Conservation (phyloP, 352 stramenopile genomes). For the Globisporangium paddicum region DNA sequence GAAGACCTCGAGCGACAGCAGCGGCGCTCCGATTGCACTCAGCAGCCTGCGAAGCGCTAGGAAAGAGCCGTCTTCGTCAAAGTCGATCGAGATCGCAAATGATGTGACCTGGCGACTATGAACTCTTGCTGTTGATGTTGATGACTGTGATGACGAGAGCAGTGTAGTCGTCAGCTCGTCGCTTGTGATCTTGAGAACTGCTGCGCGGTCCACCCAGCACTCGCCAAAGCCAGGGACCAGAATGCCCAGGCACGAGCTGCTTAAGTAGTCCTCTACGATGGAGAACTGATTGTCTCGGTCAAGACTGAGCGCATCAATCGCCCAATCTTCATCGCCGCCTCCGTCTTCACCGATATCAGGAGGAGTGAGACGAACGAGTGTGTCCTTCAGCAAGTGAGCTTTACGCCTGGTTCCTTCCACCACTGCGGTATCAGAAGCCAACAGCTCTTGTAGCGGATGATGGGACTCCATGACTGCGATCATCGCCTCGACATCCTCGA, state of each 20-base stretch:
- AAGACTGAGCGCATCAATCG: not conserved
- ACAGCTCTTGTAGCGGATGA: not conserved
- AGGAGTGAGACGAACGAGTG: not conserved
- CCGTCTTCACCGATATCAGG: not conserved
- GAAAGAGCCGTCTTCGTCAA: not conserved
- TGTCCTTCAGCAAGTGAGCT: not conserved
- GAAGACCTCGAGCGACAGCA: constrained; percentile 1
- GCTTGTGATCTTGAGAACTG: not conserved
- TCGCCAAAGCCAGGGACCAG: constrained; percentile 3
- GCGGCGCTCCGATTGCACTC: not conserved
- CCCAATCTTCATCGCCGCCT: constrained; percentile 2
- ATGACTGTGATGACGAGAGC: not conserved
- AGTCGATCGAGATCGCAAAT: constrained; percentile 6
- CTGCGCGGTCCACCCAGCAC: not conserved
- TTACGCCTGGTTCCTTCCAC: not conserved
- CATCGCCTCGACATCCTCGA: constrained; percentile 6
- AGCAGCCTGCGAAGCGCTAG: constrained; percentile 1
- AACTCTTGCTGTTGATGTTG: not conserved
- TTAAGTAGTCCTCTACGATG: not conserved
- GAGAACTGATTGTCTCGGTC: not conserved
- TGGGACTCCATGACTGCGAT: constrained; percentile 1
- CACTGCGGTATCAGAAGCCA: not conserved
- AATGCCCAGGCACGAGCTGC: not conserved
- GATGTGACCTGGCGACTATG: not conserved
- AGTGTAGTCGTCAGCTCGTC: not conserved